phyloP scores from a whole-genome alignment of 805 yeast genomes.

The Ogataea ramenticola region DNA sequence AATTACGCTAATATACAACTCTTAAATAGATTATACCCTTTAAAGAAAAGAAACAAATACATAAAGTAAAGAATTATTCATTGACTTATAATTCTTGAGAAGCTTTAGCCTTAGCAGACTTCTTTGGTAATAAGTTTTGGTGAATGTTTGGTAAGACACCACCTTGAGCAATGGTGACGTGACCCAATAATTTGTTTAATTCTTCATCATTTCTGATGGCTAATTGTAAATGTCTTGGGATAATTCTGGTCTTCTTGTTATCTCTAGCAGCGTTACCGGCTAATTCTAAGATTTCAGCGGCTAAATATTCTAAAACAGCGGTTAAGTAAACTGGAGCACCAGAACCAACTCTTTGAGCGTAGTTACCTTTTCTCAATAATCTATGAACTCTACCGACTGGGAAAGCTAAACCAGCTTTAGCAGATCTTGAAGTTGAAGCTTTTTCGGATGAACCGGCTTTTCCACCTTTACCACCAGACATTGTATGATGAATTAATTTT shows the following conservation, averaged over 20 bases:
- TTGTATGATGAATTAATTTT: slow-evolving; percentile 7
- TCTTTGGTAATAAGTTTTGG: slow-evolving; percentile 75
- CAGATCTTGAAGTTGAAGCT: slow-evolving; percentile 96
- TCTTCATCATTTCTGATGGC: slow-evolving; percentile 99
- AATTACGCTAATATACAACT: slow-evolving; percentile 22
- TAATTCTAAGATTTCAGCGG: slow-evolving; percentile 96
- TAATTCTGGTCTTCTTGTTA: slow-evolving; percentile 96
- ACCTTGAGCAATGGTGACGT: slow-evolving; percentile 97
- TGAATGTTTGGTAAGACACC: slow-evolving; percentile 98
- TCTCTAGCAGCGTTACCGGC: slow-evolving; percentile 99
- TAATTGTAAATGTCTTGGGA: slow-evolving; percentile 97
- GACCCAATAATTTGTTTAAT: slow-evolving; percentile 84
- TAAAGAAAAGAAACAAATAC: slow-evolving; percentile 3
- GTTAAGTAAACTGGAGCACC: slow-evolving; percentile 99
- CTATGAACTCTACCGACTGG: slow-evolving; percentile 99
- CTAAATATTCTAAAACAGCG: slow-evolving; percentile 92
- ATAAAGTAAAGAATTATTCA: neutral
- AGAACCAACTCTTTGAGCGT: slow-evolving; percentile 98
- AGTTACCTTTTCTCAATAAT: slow-evolving; percentile 92
- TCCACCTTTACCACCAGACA: slow-evolving; percentile 79
- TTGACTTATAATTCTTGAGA: slow-evolving; percentile 47
- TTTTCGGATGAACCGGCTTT: slow-evolving; percentile 93
- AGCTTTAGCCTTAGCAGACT: slow-evolving; percentile 46
- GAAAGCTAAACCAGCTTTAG: slow-evolving; percentile 98
- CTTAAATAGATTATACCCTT: slow-evolving; percentile 10